Evolutionary conservation across 768 basidiomycete genomes (phyloP), one percentile per base, ranked within the genome.

Genomic region (Trametes elegans): DNA sequence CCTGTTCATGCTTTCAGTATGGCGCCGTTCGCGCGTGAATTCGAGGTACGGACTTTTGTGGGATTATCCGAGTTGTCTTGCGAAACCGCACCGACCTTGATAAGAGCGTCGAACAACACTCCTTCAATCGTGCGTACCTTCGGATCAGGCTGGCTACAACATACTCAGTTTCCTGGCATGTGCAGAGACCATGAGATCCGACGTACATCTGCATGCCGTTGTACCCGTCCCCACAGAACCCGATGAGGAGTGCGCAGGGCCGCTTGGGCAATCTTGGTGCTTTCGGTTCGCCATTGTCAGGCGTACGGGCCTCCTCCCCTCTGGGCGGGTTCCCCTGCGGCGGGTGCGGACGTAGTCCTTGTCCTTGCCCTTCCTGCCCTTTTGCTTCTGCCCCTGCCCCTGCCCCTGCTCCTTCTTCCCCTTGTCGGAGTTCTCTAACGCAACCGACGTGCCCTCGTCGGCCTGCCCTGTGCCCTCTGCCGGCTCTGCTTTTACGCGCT

Each of bases 171-270:
- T 18, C 21, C 2, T 29, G 5, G 16, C 10, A 18, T 13, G 9
- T 23, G 16, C 0, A 9, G 21, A 39, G n/a, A n/a, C n/a, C 44
- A 26, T 21, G 51, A 26, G 13, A 35, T 28, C 32, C 36, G 34
- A 79, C 93, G 66, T 66, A 97, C 96, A 94, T 88, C 74, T 98
- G 96, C 91, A 97, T 98, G 21, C 96, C 96, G 64, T 81, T 87
- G 68, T 86, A 97, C 1, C 90, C 93, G 0, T 90, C 85, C 6
- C 96, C 96, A 71, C 91, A 93, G 64, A 93, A 98, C 2, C 95
- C 94, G 24, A 98, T 75, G 47, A 97, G 72, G 42, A 98, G 69
- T 0, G 91, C 94, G 35, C 86, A 87, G 73, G 86, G 86, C 64
- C 87, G 80, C 72, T 97, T 97, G 13, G 94, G 93, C 23, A 87